Conservation (phyloP, 805 yeast species). For the Lachancea cidri region DNA sequence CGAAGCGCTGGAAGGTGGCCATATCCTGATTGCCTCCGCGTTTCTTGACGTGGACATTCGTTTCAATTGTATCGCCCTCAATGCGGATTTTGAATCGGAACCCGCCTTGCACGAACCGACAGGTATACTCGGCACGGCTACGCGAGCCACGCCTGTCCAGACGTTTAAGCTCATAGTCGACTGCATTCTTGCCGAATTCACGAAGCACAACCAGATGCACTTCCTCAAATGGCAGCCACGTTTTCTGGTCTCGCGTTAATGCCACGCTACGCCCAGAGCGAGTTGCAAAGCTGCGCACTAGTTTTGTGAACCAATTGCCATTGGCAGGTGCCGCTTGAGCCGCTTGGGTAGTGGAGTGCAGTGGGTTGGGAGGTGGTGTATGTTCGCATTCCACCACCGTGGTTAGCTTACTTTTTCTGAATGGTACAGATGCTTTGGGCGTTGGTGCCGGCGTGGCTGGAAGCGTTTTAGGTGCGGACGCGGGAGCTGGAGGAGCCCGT, state of each 20-base stretch:
- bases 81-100: slow-evolving; percentile 27
- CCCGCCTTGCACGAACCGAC: slow-evolving; percentile 24
- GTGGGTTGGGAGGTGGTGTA: background rate
- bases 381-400: slow-evolving; percentile 6
- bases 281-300: slow-evolving; percentile 19
- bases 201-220: slow-evolving; percentile 24
- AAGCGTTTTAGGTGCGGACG: too few relatives aligned
- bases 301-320: slow-evolving; percentile 24
- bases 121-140: slow-evolving; percentile 27
- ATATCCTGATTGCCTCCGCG: slow-evolving; percentile 14
- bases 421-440: background rate
- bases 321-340: slow-evolving; percentile 2
- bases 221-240: slow-evolving; percentile 26
- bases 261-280: slow-evolving; percentile 6
- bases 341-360: slow-evolving; percentile 5
- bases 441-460: too few relatives aligned
- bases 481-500: too few relatives aligned
- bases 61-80: slow-evolving; percentile 8
- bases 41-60: slow-evolving; percentile 20
- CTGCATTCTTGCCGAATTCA: slow-evolving; percentile 24
- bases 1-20: slow-evolving; percentile 21
- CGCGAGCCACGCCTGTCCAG: slow-evolving; percentile 15
- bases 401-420: slow-evolving; percentile 2
- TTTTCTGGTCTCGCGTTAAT: slow-evolving; percentile 18
- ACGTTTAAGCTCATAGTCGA: slow-evolving; percentile 22